Conservation (phyloP, 75 land plant species). For the Isoetes taiwanensis region DNA sequence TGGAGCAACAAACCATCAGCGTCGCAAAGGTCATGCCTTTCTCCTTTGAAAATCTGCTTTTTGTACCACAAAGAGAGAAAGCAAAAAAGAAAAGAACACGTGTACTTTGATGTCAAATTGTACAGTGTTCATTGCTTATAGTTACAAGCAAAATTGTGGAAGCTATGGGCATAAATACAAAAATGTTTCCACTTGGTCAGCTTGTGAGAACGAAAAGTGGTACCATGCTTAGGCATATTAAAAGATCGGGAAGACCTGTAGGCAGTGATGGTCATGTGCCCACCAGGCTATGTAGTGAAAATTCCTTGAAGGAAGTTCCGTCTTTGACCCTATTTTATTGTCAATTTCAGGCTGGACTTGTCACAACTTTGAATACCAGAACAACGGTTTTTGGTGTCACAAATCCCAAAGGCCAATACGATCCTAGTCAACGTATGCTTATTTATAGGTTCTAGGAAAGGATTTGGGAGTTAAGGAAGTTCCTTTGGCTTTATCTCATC, state of each 20-base stretch:
- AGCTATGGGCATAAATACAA: neutral
- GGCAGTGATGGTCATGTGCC: no score
- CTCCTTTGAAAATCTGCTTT: no score
- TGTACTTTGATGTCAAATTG: neutral
- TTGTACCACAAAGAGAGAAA: no score
- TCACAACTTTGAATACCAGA: conserved; percentile 80
- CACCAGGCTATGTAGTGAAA: no score
- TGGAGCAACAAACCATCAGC: conserved; percentile 99
- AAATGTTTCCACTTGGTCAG: neutral
- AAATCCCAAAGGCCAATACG: conserved; percentile 94
- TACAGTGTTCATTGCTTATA: neutral
- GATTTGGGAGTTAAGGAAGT: conserved; percentile 1
- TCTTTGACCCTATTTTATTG: neutral
- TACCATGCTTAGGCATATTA: no score
- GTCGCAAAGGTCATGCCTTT: conserved; percentile 82
- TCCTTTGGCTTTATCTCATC: conserved; percentile 10
- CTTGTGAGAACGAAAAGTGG: neutral
- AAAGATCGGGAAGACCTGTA: no score
- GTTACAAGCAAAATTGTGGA: neutral
- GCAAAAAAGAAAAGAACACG: neutral
- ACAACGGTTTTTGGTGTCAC: conserved; percentile 94
- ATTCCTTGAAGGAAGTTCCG: no score
- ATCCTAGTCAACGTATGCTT: conserved; percentile 67
- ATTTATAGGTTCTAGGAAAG: neutral
- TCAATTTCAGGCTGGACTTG: conserved; percentile 73